Evolutionary conservation across 352 stramenopile species (phyloP).

Genomic region (Phytophthora pinifolia): DNA sequence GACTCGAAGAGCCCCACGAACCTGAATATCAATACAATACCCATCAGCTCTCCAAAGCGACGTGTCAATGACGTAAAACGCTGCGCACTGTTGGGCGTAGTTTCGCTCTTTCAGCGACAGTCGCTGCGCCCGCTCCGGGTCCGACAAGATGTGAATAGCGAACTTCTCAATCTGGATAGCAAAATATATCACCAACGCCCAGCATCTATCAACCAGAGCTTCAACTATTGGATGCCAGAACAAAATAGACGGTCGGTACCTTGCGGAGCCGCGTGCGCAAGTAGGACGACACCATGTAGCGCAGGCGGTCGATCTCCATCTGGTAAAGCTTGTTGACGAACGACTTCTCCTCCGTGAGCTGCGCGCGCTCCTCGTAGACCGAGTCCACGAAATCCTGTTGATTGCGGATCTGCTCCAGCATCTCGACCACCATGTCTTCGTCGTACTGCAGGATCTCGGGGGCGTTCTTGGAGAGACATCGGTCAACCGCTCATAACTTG

Average conservation of each 20-base stretch:
- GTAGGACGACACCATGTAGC: conserved; percentile 85
- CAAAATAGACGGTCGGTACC: conserved; percentile 35
- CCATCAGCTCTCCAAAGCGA: no score
- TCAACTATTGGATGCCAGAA: no score
- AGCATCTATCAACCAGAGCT: background rate
- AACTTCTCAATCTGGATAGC: conserved; percentile 71
- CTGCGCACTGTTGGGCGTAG: conserved; percentile 72
- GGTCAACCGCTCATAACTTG: conserved; percentile 3
- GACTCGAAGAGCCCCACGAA: conserved; percentile 66
- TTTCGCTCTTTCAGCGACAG: conserved; percentile 73
- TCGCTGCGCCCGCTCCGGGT: conserved; percentile 44
- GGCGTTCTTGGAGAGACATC: conserved; percentile 54
- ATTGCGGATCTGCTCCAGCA: conserved; percentile 85
- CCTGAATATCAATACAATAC: conserved; percentile 23
- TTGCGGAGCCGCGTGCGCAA: conserved; percentile 76
- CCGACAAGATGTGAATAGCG: conserved; percentile 56
- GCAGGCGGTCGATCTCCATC: conserved; percentile 88
- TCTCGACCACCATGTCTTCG: conserved; percentile 78
- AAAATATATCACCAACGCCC: background rate
- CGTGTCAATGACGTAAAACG: no score
- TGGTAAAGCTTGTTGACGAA: conserved; percentile 89
- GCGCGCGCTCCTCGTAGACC: conserved; percentile 59
- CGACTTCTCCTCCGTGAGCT: conserved; percentile 72
- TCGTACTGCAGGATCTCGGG: conserved; percentile 76
- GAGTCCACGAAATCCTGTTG: conserved; percentile 88